Base-by-base conservation (phyloP, 345 rosid genomes). In the Murraya koenigii region DNA sequence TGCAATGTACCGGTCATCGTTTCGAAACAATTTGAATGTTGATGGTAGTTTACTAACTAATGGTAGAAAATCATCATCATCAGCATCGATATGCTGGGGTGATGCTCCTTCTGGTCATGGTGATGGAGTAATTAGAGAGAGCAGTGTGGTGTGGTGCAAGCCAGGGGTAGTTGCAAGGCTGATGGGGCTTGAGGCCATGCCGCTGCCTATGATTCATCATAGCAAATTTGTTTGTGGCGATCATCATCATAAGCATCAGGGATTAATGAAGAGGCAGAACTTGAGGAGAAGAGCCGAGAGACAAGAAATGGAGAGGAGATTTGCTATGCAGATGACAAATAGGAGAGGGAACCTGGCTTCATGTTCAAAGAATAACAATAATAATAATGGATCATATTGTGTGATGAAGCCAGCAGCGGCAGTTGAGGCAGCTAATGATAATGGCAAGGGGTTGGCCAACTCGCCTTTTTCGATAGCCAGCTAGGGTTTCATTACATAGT, bases 151-250 rank as follows among this genome's bases (percentile, higher is more conserved):
- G 4, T 95, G 98, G 98, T 90, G 98, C 86, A 84, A 91, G 59
- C 92, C 98, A 7, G 97, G 98, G n/a, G 93, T 95, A 77, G 88
- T 95, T 25, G 94, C 97, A 1, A 95, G 91, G 86, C 78, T 95
- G 76, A 95, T 92, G 99, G 99, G 98, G 3, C 84, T 95, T 2
- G 99, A 95, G 26, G 88, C 89, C n/a, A 82, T 92, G 76, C 99
- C 97, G 5, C 87, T 93, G 64, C 88, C 93, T 7, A 68, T 81
- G 49, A 13, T 13, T 10, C 49, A 44, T 44, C 49, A 13, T 2
- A 44, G 49, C 49, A 44, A 44, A 44, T 44, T 44, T 44, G 49
- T 79, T 44, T 66, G 56, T 7, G 85, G 35, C 68, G 81, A 82
- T 49, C 28, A 30, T 69, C 15, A 23, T 2, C 52, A 47, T 47